Evolutionary conservation across 2,329 filamentous ascomycete genomes (phyloP), one percentile per base, ranked within the genome.

Genomic region (Pseudocercospora crystallina): DNA sequence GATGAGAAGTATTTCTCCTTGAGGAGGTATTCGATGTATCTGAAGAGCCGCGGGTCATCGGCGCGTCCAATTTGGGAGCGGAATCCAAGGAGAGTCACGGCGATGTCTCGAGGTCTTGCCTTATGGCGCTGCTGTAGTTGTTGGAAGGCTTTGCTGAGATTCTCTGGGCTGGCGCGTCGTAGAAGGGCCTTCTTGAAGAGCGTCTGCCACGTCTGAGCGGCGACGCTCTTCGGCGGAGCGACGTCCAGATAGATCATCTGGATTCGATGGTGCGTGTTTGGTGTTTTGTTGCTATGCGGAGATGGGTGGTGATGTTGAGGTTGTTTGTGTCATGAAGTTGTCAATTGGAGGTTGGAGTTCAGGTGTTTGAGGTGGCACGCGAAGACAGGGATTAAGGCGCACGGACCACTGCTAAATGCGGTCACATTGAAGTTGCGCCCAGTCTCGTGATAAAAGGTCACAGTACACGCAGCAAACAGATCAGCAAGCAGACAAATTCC

Each of bases 11-110:
- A 56, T 3, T 53, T 53, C 3, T 50, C 47, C 31, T 47, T 51
- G 38, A 69, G 48, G 8, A 69, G 53, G 12, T 53, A 44, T 5
- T 61, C 54, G 15, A 62, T 53, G 46, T 69, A 69, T 8, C 47
- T 47, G 40, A 60, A 59, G 2, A 68, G 48, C 11, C 67, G 46
- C 13, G 65, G 62, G 43, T 67, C 65, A 26, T 66, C 63, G n/a
- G 52, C 33, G 31, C 46, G 53, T n/a, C 40, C 47, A 13, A 43
- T 51, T 11, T 43, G 29, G 15, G 54, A 45, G 29, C 60, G 61
- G 33, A 64, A 59, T n/a, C 56, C 49, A 7, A 67, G 43, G 31
- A 65, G 53, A 7, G 56, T 45, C 11, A 51, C 42, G 1, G 64
- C 64, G 13, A 66, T 59, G 30, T 58, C 51, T 14, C 41, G 42